Evolutionary conservation across 2,329 filamentous ascomycete genomes (phyloP), one percentile per base, ranked within the genome.

Genomic region (Didymella pomorum): DNA sequence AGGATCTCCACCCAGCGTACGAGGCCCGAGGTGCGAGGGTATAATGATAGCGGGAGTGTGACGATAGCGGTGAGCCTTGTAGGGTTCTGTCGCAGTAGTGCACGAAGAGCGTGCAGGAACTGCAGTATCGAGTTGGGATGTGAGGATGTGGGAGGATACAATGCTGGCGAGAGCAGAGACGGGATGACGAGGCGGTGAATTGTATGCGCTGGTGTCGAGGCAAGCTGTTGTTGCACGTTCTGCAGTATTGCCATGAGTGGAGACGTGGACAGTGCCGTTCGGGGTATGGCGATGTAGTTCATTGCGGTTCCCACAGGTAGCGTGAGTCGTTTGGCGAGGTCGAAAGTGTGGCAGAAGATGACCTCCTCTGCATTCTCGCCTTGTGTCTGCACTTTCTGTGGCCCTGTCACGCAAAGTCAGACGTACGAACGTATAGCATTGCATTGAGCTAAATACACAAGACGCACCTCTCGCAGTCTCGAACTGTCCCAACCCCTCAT

Each of bases 171-270:
- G 23, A 98, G 85, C 10, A 98, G 82, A 53, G 86, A 89, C 0
- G 95, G 94, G n/a, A 98, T 82, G 44, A 97, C 81, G 35, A 98
- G 81, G 45, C 95, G 87, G 74, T 98, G 94, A 28, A 95, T 81
- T 2, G 82, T 85, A 9, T 83, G 82, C 1, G 86, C 79, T 1
- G 87, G 79, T 16, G 69, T 70, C 8, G 70, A 69, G 10, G 64
- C 25, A 84, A 88, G 55, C 79, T 83, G 37, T 80, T 79, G 60
- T 92, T 81, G 58, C 81, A 86, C 2, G 81, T 78, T 43, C 80
- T 80, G 28, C 92, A 96, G 78, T 54, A 96, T 89, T 0, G 81
- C 71, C 20, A 83, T 80, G 67, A 96, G 90, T 26, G 84, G 79
- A 23, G 93, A 82, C 11, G 62, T 29, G 26, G 56, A 54, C 25